Evolutionary conservation across 352 stramenopile species (phyloP), one percentile per base, ranked within the genome.

Genomic region (Pythium myriotylum): DNA sequence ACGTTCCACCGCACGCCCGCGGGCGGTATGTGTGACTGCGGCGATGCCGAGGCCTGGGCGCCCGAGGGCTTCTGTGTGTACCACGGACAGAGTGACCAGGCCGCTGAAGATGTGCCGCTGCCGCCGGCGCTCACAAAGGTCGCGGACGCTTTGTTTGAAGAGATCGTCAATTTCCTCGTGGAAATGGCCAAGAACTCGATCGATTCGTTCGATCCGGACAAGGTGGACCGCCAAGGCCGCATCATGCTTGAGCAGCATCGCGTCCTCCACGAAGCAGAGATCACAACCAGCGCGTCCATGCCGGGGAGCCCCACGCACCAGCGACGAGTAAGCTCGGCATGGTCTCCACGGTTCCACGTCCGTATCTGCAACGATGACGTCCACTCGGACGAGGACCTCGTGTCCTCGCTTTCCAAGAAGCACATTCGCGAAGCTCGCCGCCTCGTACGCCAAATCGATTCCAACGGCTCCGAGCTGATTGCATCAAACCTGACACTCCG

Each of bases 321-420:
- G 47, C 61, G 72, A 24, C 49, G 63, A 35, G 22, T 23, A 43
- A 47, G 60, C 22, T 26, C 54, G 37, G 12, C 40, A 23, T 63
- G 55, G 55, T 81, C 78, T 32, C 88, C 77, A n/a, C 65, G 74
- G 9, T 88, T 98, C 39, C 88, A 97, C 52, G 78, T 98, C 22
- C 73, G 95, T 8, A 88, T 99, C 40, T 97, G 98, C 77, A 99
- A 99, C 73, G 97, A 99, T 67, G 97, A 99, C 60, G 93, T 99
- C 3, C 97, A 99, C 68, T 98, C 96, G 3, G 98, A 98, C 63
- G 94, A 99, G 48, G 94, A 99, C 61, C 87, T 99, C 13, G 96
- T 98, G 65, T 77, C 76, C 4, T 97, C 95, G 4, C 64, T 99
- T n/a, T 79, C 69, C 5, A 65, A 88, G 46, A 92, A 96, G 56